Evolutionary conservation across 2,329 filamentous ascomycete species (phyloP).

Genomic region (Fusarium nurragi): DNA sequence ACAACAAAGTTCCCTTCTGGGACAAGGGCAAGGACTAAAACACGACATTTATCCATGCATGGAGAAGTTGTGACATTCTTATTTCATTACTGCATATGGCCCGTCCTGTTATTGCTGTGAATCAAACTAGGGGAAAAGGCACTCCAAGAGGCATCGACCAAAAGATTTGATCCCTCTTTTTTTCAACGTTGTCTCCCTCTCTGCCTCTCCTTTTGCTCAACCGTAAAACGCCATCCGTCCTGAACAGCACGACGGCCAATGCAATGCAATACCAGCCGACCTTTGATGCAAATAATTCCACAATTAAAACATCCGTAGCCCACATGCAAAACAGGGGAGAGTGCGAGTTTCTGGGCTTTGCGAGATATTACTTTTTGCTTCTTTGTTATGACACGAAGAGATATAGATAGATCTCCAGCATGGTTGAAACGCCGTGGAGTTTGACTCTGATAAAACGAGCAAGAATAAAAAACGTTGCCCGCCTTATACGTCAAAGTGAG

Average conservation of each 20-base stretch:
- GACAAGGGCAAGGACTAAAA: not conserved
- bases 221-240: conserved; percentile 46
- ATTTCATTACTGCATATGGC: conserved; percentile 38
- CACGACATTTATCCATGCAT: not conserved
- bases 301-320: conserved; percentile 45
- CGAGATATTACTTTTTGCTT: conserved; percentile 45
- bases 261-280: conserved; percentile 45
- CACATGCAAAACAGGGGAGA: conserved; percentile 29
- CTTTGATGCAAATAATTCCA: conserved; percentile 50
- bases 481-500: conserved; percentile 70
- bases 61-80: conserved; percentile 26
- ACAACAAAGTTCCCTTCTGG: not conserved
- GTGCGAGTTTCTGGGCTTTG: conserved; percentile 30
- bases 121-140: conserved; percentile 29
- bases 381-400: conserved; percentile 41
- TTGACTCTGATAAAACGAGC: conserved; percentile 32
- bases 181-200: not conserved
- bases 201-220: conserved; percentile 32
- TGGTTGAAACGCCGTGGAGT: conserved; percentile 41
- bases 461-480: conserved; percentile 23
- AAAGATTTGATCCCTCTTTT: conserved; percentile 14
- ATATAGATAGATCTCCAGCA: conserved; percentile 36
- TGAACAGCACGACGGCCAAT: conserved; percentile 43
- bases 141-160: conserved; percentile 12
- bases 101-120: conserved; percentile 28